Percentiles rank a stretch among this genome's conserved stretches.
Evolutionary conservation across 2,329 filamentous ascomycete species (phyloP).

Genomic region (Colletotrichum neosansevieriae): DNA sequence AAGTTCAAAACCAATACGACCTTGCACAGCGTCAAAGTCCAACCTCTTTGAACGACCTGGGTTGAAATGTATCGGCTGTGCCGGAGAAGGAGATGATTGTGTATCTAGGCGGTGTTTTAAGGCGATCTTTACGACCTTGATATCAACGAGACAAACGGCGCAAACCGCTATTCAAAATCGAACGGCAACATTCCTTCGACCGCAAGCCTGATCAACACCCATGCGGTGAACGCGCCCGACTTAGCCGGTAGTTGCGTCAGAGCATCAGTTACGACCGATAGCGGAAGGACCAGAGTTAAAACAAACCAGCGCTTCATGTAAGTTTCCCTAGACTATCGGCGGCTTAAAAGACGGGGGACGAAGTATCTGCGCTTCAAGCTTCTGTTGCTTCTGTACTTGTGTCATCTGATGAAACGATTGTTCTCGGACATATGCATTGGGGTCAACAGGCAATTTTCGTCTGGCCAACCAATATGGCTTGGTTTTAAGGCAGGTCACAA

Average conservation of each 20-base stretch:
- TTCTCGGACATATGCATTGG: too few species aligned
- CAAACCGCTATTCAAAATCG: neutral
- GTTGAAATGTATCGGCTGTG: neutral
- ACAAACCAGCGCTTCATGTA: neutral
- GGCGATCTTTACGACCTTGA: neutral
- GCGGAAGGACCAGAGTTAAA: neutral
- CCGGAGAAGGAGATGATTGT: neutral
- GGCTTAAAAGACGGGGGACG: neutral
- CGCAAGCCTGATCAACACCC: slow-evolving; percentile 7
- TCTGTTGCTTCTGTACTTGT: neutral
- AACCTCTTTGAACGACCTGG: neutral
- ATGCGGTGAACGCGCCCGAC: slow-evolving; percentile 6
- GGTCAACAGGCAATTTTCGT: too few species aligned
- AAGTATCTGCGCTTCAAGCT: neutral
- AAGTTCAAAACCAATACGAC: slow-evolving; percentile 11
- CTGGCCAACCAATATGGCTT: too few species aligned
- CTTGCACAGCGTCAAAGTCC: neutral
- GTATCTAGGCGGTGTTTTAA: neutral
- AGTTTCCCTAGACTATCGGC: neutral
- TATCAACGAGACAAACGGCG: slow-evolving; percentile 1
- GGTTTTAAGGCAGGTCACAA: too few species aligned
- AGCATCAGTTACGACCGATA: neutral
- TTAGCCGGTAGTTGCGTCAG: slow-evolving; percentile 1
- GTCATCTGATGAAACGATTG: neutral
- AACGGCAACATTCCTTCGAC: neutral